Evolutionary conservation across 2,329 filamentous ascomycete genomes (phyloP).

Genomic region (Exophiala sp.): DNA sequence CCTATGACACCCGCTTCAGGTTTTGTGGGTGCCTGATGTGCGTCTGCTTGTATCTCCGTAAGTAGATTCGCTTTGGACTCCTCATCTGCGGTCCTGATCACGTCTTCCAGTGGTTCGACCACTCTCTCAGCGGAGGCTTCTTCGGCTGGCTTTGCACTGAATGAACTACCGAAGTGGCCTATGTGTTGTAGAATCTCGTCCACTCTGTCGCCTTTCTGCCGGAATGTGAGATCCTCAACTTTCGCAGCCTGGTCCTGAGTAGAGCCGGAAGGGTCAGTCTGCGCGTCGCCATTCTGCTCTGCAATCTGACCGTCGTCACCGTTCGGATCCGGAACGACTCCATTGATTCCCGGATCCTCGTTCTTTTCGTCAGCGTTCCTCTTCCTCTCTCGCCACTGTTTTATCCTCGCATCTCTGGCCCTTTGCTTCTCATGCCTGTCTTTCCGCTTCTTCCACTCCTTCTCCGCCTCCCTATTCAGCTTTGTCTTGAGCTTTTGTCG

Average conservation of each 20-base stretch:
- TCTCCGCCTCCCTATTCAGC: slow-evolving; percentile 39
- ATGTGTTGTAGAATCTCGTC: background rate
- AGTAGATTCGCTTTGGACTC: slow-evolving; percentile 22
- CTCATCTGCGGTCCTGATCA: slow-evolving; percentile 21
- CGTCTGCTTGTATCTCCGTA: background rate
- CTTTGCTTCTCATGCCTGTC: slow-evolving; percentile 39
- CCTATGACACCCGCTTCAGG: background rate
- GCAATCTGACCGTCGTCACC: background rate
- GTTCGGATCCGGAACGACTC: background rate
- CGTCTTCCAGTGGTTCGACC: slow-evolving; percentile 32
- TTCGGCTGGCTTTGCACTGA: background rate
- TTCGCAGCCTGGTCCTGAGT: background rate
- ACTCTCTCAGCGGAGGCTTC: slow-evolving; percentile 26
- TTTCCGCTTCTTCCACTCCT: slow-evolving; percentile 40
- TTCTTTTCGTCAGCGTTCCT: slow-evolving; percentile 1
- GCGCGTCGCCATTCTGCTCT: background rate
- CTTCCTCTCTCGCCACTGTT: slow-evolving; percentile 31
- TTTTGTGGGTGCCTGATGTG: background rate
- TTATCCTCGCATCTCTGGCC: slow-evolving; percentile 33
- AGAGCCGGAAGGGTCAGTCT: background rate
- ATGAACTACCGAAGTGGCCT: background rate
- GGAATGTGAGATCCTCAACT: background rate
- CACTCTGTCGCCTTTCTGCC: background rate
- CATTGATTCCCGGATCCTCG: background rate
- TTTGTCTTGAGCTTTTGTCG: slow-evolving; percentile 38